Evolutionary conservation across 1,139 yeast species (phyloP), one percentile per base, ranked within the genome.

Genomic region (Ashbya aceris): DNA sequence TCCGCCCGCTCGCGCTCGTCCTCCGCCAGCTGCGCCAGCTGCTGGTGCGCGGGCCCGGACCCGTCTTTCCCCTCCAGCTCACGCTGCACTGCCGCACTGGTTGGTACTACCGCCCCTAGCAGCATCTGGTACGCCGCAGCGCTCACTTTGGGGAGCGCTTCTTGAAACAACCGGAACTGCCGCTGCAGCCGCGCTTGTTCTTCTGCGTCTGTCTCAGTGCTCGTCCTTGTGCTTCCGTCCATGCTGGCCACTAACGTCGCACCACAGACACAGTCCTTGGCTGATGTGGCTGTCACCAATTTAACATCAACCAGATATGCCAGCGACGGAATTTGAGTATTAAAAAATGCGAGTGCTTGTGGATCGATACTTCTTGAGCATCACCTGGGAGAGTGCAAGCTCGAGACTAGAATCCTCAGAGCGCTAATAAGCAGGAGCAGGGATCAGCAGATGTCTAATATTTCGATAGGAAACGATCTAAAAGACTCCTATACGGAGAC

Each of bases 401-500:
- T 17, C 23, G 23, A 17, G 23, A 17, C 23, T 17, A 17, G 11
- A 29, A 29, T 3, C 13, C 31, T 12, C 31, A 29, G 13, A 29
- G 17, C n/a, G 23, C 23, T 12, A 34, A 10, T 12, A 7, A 27
- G 9, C 9, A 40, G 30, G 42, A 35, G 23, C 17, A 56, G 55
- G 58, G 23, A 17, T 17, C 23, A 17, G 23, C 23, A 17, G 23
- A 50, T 52, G 36, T 45, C 49, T 20, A 50, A 48, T 11, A 43
- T 60, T 10, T 61, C 65, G 8, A 74, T 81, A 36, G 91, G 89
- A 17, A 78, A 79, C 62, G 87, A 81, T 54, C 66, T 82, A 42
- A 79, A 81, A 59, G 96, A 89, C 61, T 78, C 86, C 11, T 89
- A 71, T 69, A 81, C 83, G 51, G 71, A 73, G 39, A 84, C 95